Base-by-base conservation (phyloP, 257 asterid genomes). In the Sherardia arvensis region DNA sequence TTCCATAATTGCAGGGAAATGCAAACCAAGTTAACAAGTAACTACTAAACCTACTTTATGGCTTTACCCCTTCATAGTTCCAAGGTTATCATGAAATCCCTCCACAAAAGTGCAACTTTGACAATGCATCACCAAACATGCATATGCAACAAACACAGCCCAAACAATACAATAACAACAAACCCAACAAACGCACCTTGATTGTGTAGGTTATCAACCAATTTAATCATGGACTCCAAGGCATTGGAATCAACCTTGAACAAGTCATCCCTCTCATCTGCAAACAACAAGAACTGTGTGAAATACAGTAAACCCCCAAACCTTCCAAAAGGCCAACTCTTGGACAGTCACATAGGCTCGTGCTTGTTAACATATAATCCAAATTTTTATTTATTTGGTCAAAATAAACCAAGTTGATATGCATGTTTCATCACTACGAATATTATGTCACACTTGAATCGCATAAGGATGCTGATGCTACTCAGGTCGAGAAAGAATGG, bases 241-340 rank as follows among this genome's bases (percentile, higher is more conserved):
- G 78, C 86, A 32, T 80, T 78, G 0, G 95, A 87, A 71, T 84
- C 90, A 67, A 69, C 83, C 66, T 70, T 80, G 4, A 85, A 77
- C n/a, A 93, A 49, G 75, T 84, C 95, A 72, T 90, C 99, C 69
- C 79, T 81, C 66, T 83, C 95, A 70, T 90, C 99, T 93, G 94
- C 84, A 76, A 36, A 3, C 14, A 20, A 15, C 30, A 28, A 3
- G 4, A 28, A 56, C 14, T 6, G 51, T 43, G 10, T 12, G 11
- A 56, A 20, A 18, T 26, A 25, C 18, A 10, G 36, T 30, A 11
- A 58, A 36, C 18, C 21, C 9, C 26, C 5, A 28, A 4, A 55
- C 45, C 54, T 33, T 26, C 47, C 7, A 5, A 20, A n/a, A n/a
- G 1, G 49, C 30, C 7, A 30, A 5, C 15, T 29, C 32, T 59